phyloP scores from a whole-genome alignment of 345 rosid genomes.

The Anastatica hierochuntica region DNA sequence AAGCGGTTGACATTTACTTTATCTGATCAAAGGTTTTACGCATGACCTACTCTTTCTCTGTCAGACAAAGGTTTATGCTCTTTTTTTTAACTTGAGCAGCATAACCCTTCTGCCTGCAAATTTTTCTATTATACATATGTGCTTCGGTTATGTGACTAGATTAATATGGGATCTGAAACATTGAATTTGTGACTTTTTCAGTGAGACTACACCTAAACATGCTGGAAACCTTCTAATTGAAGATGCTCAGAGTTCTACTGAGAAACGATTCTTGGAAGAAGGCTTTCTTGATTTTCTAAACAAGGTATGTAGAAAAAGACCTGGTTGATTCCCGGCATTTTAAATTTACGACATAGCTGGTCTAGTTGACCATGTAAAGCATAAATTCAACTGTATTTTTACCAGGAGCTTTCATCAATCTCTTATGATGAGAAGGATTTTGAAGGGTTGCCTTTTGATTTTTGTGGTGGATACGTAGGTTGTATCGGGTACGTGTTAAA shows the following conservation, averaged over 20 bases:
- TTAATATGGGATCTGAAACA: background rate
- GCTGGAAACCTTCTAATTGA: slow-evolving; percentile 55
- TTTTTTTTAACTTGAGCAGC: slow-evolving; percentile 8
- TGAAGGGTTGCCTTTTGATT: slow-evolving; percentile 79
- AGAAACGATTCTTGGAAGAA: slow-evolving; percentile 43
- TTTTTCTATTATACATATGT: slow-evolving; percentile 2
- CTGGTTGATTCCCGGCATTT: background rate
- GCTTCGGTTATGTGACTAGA: background rate
- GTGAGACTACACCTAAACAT: slow-evolving; percentile 28
- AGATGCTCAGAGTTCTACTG: slow-evolving; percentile 45
- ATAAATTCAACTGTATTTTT: background rate
- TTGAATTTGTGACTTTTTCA: slow-evolving; percentile 13
- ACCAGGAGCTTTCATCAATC: slow-evolving; percentile 68
- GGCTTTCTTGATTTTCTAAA: slow-evolving; percentile 65
- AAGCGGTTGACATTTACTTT: slow-evolving; percentile 78
- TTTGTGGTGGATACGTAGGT: slow-evolving; percentile 89
- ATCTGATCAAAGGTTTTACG: slow-evolving; percentile 56
- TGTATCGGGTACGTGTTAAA: slow-evolving; percentile 66
- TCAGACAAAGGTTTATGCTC: slow-evolving; percentile 19
- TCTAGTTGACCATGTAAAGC: background rate
- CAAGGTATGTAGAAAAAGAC: slow-evolving; percentile 42
- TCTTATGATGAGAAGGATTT: slow-evolving; percentile 57
- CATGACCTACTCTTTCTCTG: slow-evolving; percentile 25
- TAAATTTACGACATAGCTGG: background rate
- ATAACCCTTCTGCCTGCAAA: slow-evolving; percentile 9